Percentiles rank a stretch among this genome's conserved stretches.
Evolutionary conservation across 164 flowering plant genomes (phyloP).

Genomic region (Dillenia suffruticosa): DNA sequence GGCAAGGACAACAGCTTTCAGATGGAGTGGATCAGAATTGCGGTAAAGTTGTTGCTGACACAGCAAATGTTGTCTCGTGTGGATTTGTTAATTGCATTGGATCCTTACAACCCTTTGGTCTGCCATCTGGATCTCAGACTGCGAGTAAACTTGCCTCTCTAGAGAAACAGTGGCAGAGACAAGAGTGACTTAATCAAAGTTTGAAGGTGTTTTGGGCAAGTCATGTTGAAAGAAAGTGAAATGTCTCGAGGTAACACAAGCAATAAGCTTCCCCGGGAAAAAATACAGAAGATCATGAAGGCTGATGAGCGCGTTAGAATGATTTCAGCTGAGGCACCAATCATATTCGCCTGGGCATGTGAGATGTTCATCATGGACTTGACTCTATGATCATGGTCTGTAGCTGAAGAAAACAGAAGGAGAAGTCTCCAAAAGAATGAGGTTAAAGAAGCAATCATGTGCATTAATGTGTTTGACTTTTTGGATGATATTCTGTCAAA

Average conservation of each 20-base stretch:
- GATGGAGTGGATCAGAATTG: neutral
- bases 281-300: neutral
- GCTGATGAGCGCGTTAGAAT: constrained; percentile 9
- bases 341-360: constrained; percentile 15
- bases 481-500: neutral
- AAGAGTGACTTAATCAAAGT: constrained; percentile 9
- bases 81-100: neutral
- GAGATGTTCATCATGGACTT: constrained; percentile 12
- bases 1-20: neutral
- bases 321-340: constrained; percentile 14
- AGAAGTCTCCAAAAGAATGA: constrained; percentile 6
- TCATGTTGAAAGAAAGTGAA: constrained; percentile 6
- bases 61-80: neutral
- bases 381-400: no score
- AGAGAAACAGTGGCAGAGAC: constrained; percentile 7
- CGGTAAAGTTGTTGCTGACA: neutral
- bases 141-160: constrained; percentile 6
- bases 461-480: neutral
- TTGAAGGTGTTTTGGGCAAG: constrained; percentile 7
- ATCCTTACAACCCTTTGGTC: constrained; percentile 5
- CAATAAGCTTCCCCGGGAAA: neutral
- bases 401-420: no score
- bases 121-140: constrained; percentile 7
- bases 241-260: constrained; percentile 4
- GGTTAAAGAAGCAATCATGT: constrained; percentile 5